Base-by-base conservation (phyloP, 345 rosid genomes). In the Physaria fendleri region DNA sequence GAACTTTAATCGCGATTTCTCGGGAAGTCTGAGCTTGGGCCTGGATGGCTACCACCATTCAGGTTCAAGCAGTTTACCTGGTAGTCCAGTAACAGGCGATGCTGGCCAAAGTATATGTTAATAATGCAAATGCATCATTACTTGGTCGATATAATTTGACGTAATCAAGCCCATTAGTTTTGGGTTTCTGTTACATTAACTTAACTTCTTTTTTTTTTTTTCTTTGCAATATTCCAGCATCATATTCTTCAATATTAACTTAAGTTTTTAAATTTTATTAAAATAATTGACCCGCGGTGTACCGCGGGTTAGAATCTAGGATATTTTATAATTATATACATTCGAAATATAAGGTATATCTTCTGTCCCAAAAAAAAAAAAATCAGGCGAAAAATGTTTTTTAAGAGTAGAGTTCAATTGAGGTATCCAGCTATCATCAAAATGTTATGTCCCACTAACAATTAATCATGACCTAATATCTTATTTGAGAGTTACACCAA, bases 41-140 rank as follows among this genome's bases (percentile, higher is more conserved):
- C n/a, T n/a, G n/a, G n/a, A n/a, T n/a, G n/a, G n/a, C n/a, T n/a
- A n/a, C n/a, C n/a, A n/a, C n/a, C n/a, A n/a, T n/a, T n/a, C n/a
- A n/a, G n/a, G n/a, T n/a, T n/a, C n/a, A n/a, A n/a, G n/a, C n/a
- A n/a, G n/a, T n/a, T n/a, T n/a, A n/a, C n/a, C n/a, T n/a, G n/a
- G n/a, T n/a, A n/a, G n/a, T n/a, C n/a, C n/a, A n/a, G n/a, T n/a
- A n/a, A n/a, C n/a, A n/a, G n/a, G n/a, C n/a, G n/a, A n/a, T n/a
- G n/a, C n/a, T n/a, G n/a, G n/a, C n/a, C n/a, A n/a, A n/a, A n/a
- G n/a, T n/a, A n/a, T n/a, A n/a, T n/a, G n/a, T n/a, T n/a, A n/a
- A n/a, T n/a, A 56, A 57, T 66, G 34, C 64, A 66, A 38, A 28
- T 39, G 57, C 64, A 47, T 57, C 49, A 57, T 47, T 39, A 46